Base-by-base conservation (phyloP, 176 grass and related monocot genomes). In the Areca catechu region DNA sequence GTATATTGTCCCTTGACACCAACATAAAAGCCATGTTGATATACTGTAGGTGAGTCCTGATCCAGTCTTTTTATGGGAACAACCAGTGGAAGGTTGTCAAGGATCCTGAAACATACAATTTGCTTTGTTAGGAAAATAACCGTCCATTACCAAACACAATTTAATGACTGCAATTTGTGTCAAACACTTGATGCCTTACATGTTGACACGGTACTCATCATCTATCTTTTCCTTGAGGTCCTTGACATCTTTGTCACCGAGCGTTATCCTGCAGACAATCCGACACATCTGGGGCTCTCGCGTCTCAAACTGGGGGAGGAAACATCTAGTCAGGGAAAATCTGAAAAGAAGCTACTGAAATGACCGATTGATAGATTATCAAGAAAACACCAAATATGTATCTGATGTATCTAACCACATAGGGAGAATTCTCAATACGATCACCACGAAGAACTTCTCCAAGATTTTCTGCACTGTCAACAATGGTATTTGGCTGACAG, bases 401-500 rank as follows among this genome's bases (percentile, higher is more conserved):
- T 17, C 4, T 29, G 21, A 50, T 48, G 58, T 53, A 75, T 65
- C 74, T 78, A 75, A 93, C 89, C 66, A 67, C 69, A 29, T 94
- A 94, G 50, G 80, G 77, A 79, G 89, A 94, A 57, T 94, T 94
- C 62, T 94, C 84, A 9, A 94, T 94, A 22, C 89, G 79, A 57
- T 94, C 89, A 20, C 89, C 89, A n/a, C 84, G 89, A 71, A 94
- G 83, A 60, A 94, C 83, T 78, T 94, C 83, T 17, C 89, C 89
- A 1, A 94, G 77, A 64, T 94, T 94, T 73, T 94, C 83, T 12
- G 89, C 89, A 22, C 89, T 94, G 74, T 94, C 84, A 5, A 94
- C 65, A 16, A 94, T 88, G 47, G 60, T 74, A 51, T 84, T 63
- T 3, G 84, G 89, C 71, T 64, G 82, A 65, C 89, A 94, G 74